These are phyloP conservation scores for Amaranthus palmeri DNA, from an alignment of 148 eudicot species.

Conservation along the genomic window DNA sequence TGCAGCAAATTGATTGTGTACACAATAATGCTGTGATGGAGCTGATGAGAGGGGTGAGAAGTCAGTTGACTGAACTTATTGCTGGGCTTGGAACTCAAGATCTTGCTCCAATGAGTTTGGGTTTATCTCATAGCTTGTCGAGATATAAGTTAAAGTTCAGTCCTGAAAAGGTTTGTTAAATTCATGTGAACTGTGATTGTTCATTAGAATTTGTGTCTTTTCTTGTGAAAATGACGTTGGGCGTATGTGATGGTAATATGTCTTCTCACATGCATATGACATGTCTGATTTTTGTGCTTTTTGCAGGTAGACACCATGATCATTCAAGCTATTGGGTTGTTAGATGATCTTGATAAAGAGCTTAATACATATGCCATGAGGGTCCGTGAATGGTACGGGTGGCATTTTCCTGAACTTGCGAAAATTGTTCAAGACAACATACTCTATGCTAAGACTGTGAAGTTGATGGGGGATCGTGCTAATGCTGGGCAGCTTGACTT, in stretches of 20 bases:
- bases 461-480: conserved; percentile 71
- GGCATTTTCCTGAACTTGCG: conserved; percentile 99
- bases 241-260: neutral
- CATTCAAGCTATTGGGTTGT: conserved; percentile 89
- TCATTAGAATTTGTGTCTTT: neutral
- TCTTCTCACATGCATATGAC: neutral
- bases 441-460: conserved; percentile 76
- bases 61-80: conserved; percentile 85
- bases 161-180: conserved; percentile 73
- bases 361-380: conserved; percentile 95
- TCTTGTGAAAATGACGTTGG: neutral
- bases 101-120: conserved; percentile 98
- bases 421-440: conserved; percentile 86
- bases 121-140: conserved; percentile 91
- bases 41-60: conserved; percentile 93
- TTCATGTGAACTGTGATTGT: neutral
- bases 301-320: conserved; percentile 93
- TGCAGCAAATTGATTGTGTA: neutral
- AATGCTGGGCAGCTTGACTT: conserved; percentile 89
- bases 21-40: conserved; percentile 11
- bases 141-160: conserved; percentile 91
- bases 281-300: neutral
- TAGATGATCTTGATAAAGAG: conserved; percentile 97
- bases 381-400: conserved; percentile 98
- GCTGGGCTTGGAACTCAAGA: conserved; percentile 82